phyloP scores from a whole-genome alignment of 169 alveolate species.

The Plasmodium knowlesi region DNA sequence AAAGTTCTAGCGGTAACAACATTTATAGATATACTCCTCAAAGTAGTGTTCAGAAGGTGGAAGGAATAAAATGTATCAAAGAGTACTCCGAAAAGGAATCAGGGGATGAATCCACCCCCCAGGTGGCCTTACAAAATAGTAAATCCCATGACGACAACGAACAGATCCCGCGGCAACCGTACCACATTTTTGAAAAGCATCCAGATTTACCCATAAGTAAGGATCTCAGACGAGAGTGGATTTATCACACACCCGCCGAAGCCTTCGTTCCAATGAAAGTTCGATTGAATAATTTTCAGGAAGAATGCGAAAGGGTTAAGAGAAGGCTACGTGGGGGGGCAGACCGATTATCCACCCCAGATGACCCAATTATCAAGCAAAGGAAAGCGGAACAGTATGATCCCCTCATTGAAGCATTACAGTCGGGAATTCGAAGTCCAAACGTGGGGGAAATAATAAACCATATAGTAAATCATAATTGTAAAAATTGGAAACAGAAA shows the following conservation, averaged over 20 bases:
- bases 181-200: conserved; percentile 64
- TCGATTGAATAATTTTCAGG: conserved; percentile 89
- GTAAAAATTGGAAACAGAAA: conserved; percentile 61
- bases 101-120: neutral
- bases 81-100: neutral
- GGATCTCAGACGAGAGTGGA: conserved; percentile 45
- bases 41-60: neutral
- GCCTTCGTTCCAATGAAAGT: neutral
- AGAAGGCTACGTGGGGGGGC: neutral
- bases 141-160: neutral
- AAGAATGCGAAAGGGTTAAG: conserved; percentile 63
- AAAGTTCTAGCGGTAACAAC: neutral
- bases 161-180: neutral
- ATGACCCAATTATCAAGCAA: neutral
- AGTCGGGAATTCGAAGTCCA: conserved; percentile 61
- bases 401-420: conserved; percentile 15
- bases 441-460: conserved; percentile 28
- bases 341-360: neutral
- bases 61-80: neutral
- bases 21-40: neutral
- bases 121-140: neutral
- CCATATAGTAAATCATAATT: conserved; percentile 46
- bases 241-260: conserved; percentile 10
- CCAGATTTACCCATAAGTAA: conserved; percentile 41
- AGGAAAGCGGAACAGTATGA: neutral